Conservation (phyloP, 1,284 basidiomycete genomes). For the Gomphus bonarii region DNA sequence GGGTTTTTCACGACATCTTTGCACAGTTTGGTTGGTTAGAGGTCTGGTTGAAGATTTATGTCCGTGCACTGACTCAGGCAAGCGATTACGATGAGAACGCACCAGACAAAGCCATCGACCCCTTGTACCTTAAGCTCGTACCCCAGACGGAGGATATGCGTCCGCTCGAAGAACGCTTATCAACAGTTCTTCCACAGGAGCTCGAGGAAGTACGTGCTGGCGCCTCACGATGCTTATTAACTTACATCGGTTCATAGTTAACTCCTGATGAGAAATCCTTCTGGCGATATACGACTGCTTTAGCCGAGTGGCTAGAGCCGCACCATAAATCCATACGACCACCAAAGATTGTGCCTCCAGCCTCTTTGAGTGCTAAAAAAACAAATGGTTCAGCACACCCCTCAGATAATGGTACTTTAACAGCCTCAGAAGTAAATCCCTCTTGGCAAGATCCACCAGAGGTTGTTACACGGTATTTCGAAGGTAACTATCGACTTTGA, state of each 20-base stretch:
- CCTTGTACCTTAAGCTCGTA: conserved; percentile 51
- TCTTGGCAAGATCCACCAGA: conserved; percentile 49
- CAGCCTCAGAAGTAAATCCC: conserved; percentile 42
- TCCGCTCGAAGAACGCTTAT: conserved; percentile 47
- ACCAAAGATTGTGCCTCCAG: conserved; percentile 19
- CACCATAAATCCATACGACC: conserved; percentile 64
- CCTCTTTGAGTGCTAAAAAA: conserved; percentile 15
- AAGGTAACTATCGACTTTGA: conserved; percentile 29
- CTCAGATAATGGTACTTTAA: conserved; percentile 39
- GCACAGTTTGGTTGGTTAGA: conserved; percentile 57
- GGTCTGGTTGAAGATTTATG: conserved; percentile 64
- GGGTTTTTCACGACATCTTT: conserved; percentile 1
- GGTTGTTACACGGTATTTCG: conserved; percentile 46
- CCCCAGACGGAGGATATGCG: conserved; percentile 4
- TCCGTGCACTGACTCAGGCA: conserved; percentile 60
- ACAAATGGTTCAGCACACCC: conserved; percentile 31
- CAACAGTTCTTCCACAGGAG: conserved; percentile 39
- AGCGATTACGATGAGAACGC: conserved; percentile 68
- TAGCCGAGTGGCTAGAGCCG: conserved; percentile 65
- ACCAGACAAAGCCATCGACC: conserved; percentile 19
- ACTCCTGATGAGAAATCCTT: conserved; percentile 50
- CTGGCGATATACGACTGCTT: conserved; percentile 43
- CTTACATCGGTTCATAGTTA: conserved; percentile 31
- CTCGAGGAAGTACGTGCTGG: conserved; percentile 37
- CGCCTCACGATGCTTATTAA: not conserved